Evolutionary conservation across 305 asterid genomes (phyloP), one percentile per base, ranked within the genome.

Genomic region (Striga hermonthica): DNA sequence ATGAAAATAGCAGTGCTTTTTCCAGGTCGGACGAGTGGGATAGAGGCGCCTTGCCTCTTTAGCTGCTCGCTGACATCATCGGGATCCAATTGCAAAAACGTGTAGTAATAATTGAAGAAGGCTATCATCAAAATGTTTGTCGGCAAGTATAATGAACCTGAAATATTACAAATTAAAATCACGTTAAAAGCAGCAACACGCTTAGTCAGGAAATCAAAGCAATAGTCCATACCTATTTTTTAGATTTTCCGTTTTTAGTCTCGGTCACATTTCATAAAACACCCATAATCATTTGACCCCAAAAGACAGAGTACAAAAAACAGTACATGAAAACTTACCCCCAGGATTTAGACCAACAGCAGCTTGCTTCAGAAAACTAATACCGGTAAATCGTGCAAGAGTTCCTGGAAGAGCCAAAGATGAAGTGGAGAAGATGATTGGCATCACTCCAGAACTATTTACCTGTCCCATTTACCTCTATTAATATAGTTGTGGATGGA

Each of bases 1-100:
- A 92, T 92, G 63, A 79, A 87, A 45, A 79, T 76, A 7, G 97
- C 97, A 40, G 98, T 92, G 66, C 95, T 89, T 84, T 89, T 92
- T 64, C 97, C 98, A 47, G 98, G 97, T 9, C 98, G 86, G 62
- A 89, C 86, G 57, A 89, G 93, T 37, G 97, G 98, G 70, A 89
- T 87, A 39, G 98, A 89, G 72, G 98, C 98, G 37, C 98, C 98
- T 84, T 92, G 98, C 78, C 97, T 82, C 83, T 92, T 92, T 80
- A 92, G 80, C 84, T 87, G 98, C 66, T 89, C 96, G 28, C 96
- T 92, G 59, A 92, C 96, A 82, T 89, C 98, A 69, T 91, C 97
- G 0, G 97, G 97, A 77, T 89, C 96, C 83, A 92, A 71, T 82
- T 92, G 98, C 70, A 92, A 83, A 81, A 92, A 92, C 57, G 97